These are phyloP conservation scores for Zanthoxylum bungeanum DNA, from an alignment of 345 rosid genomes.

Conservation along the genomic window DNA sequence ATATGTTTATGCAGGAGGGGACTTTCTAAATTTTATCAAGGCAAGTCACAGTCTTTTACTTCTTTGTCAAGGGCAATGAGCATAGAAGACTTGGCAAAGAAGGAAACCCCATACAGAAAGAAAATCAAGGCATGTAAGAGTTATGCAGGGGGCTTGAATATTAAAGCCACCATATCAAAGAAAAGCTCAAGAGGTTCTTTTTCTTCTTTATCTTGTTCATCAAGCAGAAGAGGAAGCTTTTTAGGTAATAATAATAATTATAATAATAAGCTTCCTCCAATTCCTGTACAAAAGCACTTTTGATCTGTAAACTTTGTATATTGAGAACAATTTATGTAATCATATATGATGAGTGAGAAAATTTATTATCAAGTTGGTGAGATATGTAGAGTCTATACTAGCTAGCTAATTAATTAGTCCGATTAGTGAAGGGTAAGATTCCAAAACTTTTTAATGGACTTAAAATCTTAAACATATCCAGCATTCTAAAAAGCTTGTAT, in stretches of 20 bases:
- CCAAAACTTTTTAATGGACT: too few relatives aligned
- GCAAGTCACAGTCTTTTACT: conserved; percentile 54
- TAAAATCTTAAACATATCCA: too few relatives aligned
- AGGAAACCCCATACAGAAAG: conserved; percentile 18
- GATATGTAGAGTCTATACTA: too few relatives aligned
- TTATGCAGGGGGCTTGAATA: conserved; percentile 39
- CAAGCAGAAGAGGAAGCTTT: conserved; percentile 23
- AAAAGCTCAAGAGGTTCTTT: conserved; percentile 29
- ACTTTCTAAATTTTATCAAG: conserved; percentile 48
- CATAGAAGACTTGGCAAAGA: conserved; percentile 33
- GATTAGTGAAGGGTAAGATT: too few relatives aligned
- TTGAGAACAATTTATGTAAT: background rate
- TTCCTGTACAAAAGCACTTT: conserved; percentile 33
- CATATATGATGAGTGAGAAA: background rate
- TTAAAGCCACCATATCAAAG: conserved; percentile 34
- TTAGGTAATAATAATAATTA: too few relatives aligned
- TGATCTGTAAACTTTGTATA: conserved; percentile 6
- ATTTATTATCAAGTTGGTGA: background rate
- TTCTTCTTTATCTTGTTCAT: conserved; percentile 12
- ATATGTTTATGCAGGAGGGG: conserved; percentile 77
- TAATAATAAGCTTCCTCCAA: conserved; percentile 29
- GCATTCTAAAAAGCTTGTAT: too few relatives aligned
- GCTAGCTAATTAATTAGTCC: too few relatives aligned
- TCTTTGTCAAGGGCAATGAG: conserved; percentile 43
- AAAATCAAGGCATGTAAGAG: conserved; percentile 49